phyloP scores from a whole-genome alignment of 2,329 filamentous ascomycete species.

The Fusarium subtropicale region DNA sequence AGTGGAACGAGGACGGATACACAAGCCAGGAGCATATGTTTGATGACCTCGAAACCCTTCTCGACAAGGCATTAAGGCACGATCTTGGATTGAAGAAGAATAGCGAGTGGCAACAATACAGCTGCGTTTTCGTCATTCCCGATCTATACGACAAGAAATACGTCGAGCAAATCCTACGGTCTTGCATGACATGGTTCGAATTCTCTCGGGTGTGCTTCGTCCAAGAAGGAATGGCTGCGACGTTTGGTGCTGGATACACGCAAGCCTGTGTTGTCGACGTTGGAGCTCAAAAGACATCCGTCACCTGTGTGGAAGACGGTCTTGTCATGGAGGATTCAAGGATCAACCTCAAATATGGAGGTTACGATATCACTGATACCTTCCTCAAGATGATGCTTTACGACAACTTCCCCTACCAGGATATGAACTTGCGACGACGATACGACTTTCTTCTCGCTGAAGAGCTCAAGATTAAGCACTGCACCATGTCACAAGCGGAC shows the following conservation, averaged over 20 bases:
- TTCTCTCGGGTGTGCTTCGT: conserved; percentile 93
- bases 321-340: conserved; percentile 95
- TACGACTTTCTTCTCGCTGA: conserved; percentile 95
- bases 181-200: conserved; percentile 88
- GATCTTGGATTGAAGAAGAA: conserved; percentile 83
- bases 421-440: conserved; percentile 89
- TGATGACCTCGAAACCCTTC: conserved; percentile 86
- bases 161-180: conserved; percentile 84
- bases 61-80: conserved; percentile 87
- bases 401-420: conserved; percentile 93
- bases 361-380: conserved; percentile 90
- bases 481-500: conserved; percentile 89
- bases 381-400: conserved; percentile 99
- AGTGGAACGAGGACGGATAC: conserved; percentile 93
- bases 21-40: conserved; percentile 80
- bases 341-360: conserved; percentile 94
- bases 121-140: conserved; percentile 95
- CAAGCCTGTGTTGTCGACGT: conserved; percentile 96
- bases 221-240: conserved; percentile 94
- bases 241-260: conserved; percentile 94
- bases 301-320: conserved; percentile 96
- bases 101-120: conserved; percentile 89
- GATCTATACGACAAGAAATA: conserved; percentile 97
- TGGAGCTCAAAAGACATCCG: conserved; percentile 95
- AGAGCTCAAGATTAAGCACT: conserved; percentile 93